Evolutionary conservation across 176 grass and related monocot genomes (phyloP), one percentile per base, ranked within the genome.

Genomic region (Guadua angustifolia): DNA sequence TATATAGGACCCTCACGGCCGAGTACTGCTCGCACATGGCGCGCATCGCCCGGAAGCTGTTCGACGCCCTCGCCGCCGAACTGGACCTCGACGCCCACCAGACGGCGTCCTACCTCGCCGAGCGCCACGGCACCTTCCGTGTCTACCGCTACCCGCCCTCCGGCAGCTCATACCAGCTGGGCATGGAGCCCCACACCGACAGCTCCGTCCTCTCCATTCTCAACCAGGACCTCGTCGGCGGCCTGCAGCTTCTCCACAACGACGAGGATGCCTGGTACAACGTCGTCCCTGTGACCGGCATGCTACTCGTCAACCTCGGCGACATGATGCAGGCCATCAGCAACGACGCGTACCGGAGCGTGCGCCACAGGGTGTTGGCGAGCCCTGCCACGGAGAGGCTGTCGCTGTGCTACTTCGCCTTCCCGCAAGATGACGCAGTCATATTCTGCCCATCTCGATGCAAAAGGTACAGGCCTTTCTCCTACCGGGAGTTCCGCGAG

Each of bases 181-280:
- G 90, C 1, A 98, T 98, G 95, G 92, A 90, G 66, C 45, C 91
- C 1, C 95, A 98, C 85, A 98, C 90, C 1, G 95, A 98, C 50
- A 98, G 95, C 85, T 95, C 92, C 21, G 84, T 95, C 4, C 75
- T 98, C 11, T 90, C 95, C 16, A 82, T 98, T 78, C 67, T 98
- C 38, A 85, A 74, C 84, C 71, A 86, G 62, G 91, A 93, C 69
- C 46, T 21, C 74, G 85, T 88, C 63, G 91, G 82, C 5, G 92
- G 92, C 1, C 75, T 95, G n/a, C 92, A 98, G 76, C 72, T 94
- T 21, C 12, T 91, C 58, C 89, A 69, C 53, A 76, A 73, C 6
- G 81, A 78, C 45, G 4, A 10, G 19, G 82, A 62, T 25, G 7
- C 22, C 12, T 97, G 92, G 92, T 78, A 56, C 16, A 18, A 75